These are phyloP conservation scores for Nakaseomyces nivariensis DNA, from an alignment of 1,139 yeast genomes.

Conservation along the genomic window DNA sequence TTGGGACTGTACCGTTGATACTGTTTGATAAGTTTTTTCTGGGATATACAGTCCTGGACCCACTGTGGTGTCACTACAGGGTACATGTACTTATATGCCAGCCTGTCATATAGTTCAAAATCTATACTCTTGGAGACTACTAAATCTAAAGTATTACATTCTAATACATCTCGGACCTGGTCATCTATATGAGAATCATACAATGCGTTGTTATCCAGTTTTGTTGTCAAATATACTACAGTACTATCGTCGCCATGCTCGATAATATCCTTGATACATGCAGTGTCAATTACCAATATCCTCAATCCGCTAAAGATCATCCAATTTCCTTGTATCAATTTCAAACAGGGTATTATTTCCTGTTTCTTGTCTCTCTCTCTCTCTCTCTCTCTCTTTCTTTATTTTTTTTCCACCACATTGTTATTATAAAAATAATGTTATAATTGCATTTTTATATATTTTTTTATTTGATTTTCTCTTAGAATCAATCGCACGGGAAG, in stretches of 20 bases:
- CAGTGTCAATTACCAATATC: background rate
- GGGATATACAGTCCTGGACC: conserved; percentile 43
- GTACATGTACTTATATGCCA: conserved; percentile 43
- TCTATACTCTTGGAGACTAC: conserved; percentile 45
- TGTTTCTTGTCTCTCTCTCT: no score
- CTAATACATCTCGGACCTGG: background rate
- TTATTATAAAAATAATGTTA: no score
- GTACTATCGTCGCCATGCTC: background rate
- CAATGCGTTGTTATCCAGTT: no score
- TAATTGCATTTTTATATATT: no score
- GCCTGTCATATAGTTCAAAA: conserved; percentile 43
- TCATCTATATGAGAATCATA: background rate
- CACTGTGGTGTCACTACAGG: conserved; percentile 62
- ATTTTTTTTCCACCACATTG: no score
- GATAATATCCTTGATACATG: background rate
- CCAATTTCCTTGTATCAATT: no score
- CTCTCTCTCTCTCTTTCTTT: no score
- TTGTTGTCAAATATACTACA: background rate
- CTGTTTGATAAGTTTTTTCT: conserved; percentile 32
- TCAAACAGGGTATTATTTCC: no score
- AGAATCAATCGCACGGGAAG: no score
- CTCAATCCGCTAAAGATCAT: background rate
- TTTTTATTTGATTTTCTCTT: no score
- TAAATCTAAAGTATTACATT: conserved; percentile 32
- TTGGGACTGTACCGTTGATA: background rate